Evolutionary conservation across 83 land plant species (phyloP).

Genomic region (Larix sibirica): DNA sequence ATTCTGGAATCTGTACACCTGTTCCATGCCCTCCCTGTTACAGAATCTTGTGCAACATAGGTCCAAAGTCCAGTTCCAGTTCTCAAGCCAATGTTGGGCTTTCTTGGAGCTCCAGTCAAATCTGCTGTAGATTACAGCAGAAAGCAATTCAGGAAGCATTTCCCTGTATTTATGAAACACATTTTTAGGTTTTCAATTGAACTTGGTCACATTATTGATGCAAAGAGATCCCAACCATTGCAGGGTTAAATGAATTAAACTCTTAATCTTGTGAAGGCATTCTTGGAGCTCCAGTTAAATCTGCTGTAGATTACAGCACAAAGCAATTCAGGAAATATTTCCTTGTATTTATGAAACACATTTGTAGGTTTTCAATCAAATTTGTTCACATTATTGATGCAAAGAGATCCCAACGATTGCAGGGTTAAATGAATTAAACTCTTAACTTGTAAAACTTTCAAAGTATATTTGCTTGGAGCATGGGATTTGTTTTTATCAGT

Average conservation of each 20-base stretch:
- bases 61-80: background rate
- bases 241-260: background rate
- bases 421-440: too few species aligned
- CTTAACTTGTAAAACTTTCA: background rate
- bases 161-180: too few species aligned
- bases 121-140: too few species aligned
- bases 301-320: too few species aligned
- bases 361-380: background rate
- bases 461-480: background rate
- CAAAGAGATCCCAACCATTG: background rate
- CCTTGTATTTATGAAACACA: too few species aligned
- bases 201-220: background rate
- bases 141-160: too few species aligned
- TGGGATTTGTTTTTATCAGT: background rate
- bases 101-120: background rate
- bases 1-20: too few species aligned
- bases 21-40: too few species aligned
- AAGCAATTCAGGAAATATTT: too few species aligned
- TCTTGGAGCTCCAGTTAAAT: background rate
- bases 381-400: background rate
- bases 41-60: too few species aligned
- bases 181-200: background rate
- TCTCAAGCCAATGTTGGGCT: background rate
- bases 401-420: background rate
- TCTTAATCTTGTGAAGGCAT: background rate